Evolutionary conservation across 352 stramenopile species (phyloP), one percentile per base, ranked within the genome.

Genomic region (Aphanomyces astaci): DNA sequence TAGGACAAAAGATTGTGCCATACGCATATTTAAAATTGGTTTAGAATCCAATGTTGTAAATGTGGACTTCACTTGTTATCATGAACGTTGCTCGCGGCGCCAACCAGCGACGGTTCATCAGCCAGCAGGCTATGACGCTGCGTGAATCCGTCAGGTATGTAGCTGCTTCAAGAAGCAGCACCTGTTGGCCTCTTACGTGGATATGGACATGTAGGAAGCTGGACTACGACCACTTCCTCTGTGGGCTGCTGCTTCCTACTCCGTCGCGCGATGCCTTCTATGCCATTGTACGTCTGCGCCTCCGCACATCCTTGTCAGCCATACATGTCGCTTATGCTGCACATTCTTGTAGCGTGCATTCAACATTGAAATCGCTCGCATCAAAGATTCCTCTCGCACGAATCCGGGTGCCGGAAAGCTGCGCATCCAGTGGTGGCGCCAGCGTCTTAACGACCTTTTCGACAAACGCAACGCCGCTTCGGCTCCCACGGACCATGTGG

Each of bases 341-440:
- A 28, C 19, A 13, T 40, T 3, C 69, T 10, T 64, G 28, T 65
- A 95, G 77, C 86, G 90, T 30, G 89, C 90, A 1, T 76, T 96
- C 65, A 97, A 97, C 64, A 85, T 90, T 11, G 91, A 97, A 74
- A 78, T 96, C 59, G 87, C 91, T 15, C 87, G 76, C 30, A 89
- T 97, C 74, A 95, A 94, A 71, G 90, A 97, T 64, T 85, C 84
- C 9, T 81, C 87, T 28, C 81, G 88, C 56, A 93, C 71, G 52
- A 97, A 97, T 64, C 76, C 85, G 11, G 77, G 78, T 57, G 87
- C 89, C 11, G 90, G 88, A 64, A 92, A 89, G 69, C 94, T 97
- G 76, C 87, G 91, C 63, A 87, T 96, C 74, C 90, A 97, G 64
- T 97, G 91, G 91, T 97, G 91, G 91, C 80, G 88, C 22, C 85